phyloP scores from a whole-genome alignment of 257 asterid genomes.

The Sherardia arvensis region DNA sequence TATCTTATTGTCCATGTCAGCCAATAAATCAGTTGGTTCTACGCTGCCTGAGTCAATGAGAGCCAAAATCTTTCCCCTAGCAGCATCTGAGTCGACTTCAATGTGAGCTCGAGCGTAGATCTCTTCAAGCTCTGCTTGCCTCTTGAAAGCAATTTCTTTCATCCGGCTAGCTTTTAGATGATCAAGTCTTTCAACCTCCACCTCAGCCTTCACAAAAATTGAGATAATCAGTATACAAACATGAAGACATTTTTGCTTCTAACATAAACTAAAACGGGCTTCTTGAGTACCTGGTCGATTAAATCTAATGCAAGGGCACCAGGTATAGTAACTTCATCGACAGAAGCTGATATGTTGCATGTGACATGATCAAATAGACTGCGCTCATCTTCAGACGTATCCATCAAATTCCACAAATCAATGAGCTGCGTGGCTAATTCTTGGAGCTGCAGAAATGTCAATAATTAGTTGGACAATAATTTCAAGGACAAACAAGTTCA shows the following conservation, averaged over 20 bases:
- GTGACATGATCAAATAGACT: constrained; percentile 61
- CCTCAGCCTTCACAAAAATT: constrained; percentile 59
- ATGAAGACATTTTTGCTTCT: background rate
- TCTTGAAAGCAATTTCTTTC: constrained; percentile 95
- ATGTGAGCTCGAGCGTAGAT: constrained; percentile 80
- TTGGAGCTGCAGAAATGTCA: constrained; percentile 67
- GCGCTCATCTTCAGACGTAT: constrained; percentile 71
- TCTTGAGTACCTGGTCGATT: constrained; percentile 79
- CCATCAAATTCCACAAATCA: constrained; percentile 99
- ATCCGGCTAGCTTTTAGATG: constrained; percentile 85
- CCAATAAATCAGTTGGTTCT: constrained; percentile 77
- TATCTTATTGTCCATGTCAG: constrained; percentile 90
- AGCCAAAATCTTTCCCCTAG: constrained; percentile 61
- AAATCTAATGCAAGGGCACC: constrained; percentile 87
- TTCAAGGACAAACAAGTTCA: background rate
- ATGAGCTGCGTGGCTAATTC: constrained; percentile 77
- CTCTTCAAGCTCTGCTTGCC: constrained; percentile 84
- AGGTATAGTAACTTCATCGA: constrained; percentile 71
- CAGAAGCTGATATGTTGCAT: constrained; percentile 80
- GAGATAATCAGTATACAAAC: constrained; percentile 5
- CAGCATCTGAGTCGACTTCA: constrained; percentile 81
- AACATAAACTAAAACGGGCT: too few relatives aligned
- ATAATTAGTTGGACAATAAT: constrained; percentile 8
- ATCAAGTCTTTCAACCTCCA: constrained; percentile 96
- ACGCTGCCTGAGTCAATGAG: constrained; percentile 82